Base-by-base conservation (phyloP, 257 asterid species). In the Scutellaria baicalensis region DNA sequence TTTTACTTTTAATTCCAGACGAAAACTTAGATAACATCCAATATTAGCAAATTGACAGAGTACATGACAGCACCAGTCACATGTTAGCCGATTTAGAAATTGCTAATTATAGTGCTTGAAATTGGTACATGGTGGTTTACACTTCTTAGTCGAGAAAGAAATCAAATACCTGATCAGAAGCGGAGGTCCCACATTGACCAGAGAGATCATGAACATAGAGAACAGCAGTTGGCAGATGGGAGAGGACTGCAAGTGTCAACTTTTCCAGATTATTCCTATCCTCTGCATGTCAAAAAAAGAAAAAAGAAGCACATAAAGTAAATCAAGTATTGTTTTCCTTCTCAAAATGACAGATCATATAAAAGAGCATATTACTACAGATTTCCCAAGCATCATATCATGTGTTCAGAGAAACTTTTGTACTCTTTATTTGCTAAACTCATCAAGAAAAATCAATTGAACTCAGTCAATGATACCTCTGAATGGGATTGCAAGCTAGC, bases 161-260 rank as follows among this genome's bases (percentile, higher is more conserved):
- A 45, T 50, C 12, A 20, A 39, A 71, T 77, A 91, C 99, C 97
- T 93, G 99, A 89, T 91, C 97, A 66, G 97, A 89, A 61, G 97
- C 91, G 45, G 96, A 89, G 36, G 89, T 91, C 61, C 99, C 99
- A 80, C 99, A 91, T 80, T 89, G 89, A 73, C 97, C 99, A 58
- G 97, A 80, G 57, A 93, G 95, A 82, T 93, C 99, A 64, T 93
- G 99, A 72, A 93, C 97, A 75, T 83, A 93, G 73, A 93, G 91
- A 44, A 93, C 94, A 64, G 97, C 99, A 74, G 97, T 93, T 20
- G 99, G 97, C 83, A 93, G 83, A 84, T 93, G 96, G 71, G 96
- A 76, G 61, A 93, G 96, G 48, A 91, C 99, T 20, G 97, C 99
- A 64, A 93, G 90, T 6, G 99, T 93, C 90, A 93, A 75, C 84